phyloP scores from a whole-genome alignment of 1,284 basidiomycete genomes.

The Sporisorium scitamineum region DNA sequence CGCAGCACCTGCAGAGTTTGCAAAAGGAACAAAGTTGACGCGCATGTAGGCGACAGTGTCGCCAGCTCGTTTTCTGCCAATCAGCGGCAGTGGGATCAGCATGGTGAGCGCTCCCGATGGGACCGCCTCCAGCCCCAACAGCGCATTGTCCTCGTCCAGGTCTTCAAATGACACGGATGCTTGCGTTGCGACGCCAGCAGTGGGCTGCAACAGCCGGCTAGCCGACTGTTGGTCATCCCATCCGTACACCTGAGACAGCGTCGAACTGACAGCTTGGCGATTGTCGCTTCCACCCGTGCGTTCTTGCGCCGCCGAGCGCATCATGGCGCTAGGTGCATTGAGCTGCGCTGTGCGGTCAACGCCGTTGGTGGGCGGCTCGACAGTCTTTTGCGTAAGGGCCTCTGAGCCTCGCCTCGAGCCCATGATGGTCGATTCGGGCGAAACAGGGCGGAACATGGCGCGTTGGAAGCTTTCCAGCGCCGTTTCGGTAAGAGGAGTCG shows the following conservation, averaged over 20 bases:
- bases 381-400: slow-evolving; percentile 41
- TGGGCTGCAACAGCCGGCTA: slow-evolving; percentile 6
- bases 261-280: slow-evolving; percentile 20
- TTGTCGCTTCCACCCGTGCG: slow-evolving; percentile 4
- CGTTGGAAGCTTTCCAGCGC: slow-evolving; percentile 40
- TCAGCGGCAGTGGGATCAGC: slow-evolving; percentile 58
- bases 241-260: slow-evolving; percentile 37
- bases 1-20: slow-evolving; percentile 7
- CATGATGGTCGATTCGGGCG: slow-evolving; percentile 50
- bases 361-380: slow-evolving; percentile 9
- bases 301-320: not conserved
- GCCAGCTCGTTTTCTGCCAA: slow-evolving; percentile 16
- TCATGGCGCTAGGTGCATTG: not conserved
- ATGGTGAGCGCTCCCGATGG: slow-evolving; percentile 55
- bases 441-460: slow-evolving; percentile 31
- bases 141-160: slow-evolving; percentile 31
- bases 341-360: not conserved
- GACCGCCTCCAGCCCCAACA: slow-evolving; percentile 52
- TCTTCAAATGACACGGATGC: slow-evolving; percentile 17
- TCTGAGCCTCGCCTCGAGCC: slow-evolving; percentile 48
- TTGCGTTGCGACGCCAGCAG: not conserved
- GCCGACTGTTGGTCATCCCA: slow-evolving; percentile 28
- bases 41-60: slow-evolving; percentile 49
- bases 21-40: slow-evolving; percentile 55
- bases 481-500: slow-evolving; percentile 33